Base-by-base conservation (phyloP, 331 rosid genomes). In the Ulmus americana region DNA sequence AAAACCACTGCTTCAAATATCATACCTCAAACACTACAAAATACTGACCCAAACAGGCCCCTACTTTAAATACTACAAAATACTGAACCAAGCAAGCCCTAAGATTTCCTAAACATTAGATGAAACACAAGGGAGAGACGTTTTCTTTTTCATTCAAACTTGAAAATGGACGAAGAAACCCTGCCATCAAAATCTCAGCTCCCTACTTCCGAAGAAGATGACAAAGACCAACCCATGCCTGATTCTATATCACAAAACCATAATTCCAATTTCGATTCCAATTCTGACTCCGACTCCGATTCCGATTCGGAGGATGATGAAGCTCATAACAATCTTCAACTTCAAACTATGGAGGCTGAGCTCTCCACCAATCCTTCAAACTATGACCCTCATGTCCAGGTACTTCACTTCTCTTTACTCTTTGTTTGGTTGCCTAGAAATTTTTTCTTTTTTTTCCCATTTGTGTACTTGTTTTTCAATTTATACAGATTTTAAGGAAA, bases 401-500 rank as follows among this genome's bases (percentile, higher is more conserved):
- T 79, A 14, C 44, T 15, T 48, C 20, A 18, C 9, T 13, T 39
- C 1, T 5, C 59, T 1, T 46, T 11, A 16, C 2, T 28, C 5
- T 13, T 10, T 54, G 16, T 57, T 28, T 57, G 62, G 63, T 55
- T 75, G 38, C 62, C 39, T 10, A 10, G 38, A 7, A 45, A 40
- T 54, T 10, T 58, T 7, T n/a, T 1, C 45, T 1, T 65, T 3
- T 48, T 49, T 67, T 13, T 39, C 1, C 18, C 39, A 12, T 15
- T 0, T 61, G 4, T 15, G 9, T 9, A 0, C 8, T 6, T 50
- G 8, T 75, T 55, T 74, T 20, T 28, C 86, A 91, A 95, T 86
- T 66, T 44, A 80, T 92, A 66, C 79, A 76, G 65, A 78, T 89
- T 67, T 64, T 89, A 61, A 79, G 98, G 83, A 82, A 74, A 77